Conservation (phyloP, 2,329 filamentous ascomycete species). For the Pezicula radicicola region DNA sequence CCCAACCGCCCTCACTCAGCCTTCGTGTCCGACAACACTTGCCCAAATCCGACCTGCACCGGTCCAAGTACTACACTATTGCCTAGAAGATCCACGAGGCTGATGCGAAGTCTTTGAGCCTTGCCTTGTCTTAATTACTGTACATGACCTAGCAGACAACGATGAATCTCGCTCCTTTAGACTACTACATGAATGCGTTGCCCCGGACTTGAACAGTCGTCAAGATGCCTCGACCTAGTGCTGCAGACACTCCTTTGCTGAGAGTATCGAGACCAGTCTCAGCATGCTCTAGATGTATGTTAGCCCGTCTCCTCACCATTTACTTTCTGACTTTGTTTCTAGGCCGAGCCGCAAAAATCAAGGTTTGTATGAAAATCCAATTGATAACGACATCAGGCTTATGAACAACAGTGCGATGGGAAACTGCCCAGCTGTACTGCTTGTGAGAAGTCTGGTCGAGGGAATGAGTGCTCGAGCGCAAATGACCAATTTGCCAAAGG, state of each 20-base stretch:
- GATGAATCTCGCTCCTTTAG: too few species aligned
- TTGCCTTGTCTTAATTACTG: too few species aligned
- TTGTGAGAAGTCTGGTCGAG: conserved; percentile 86
- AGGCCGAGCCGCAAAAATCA: conserved; percentile 89
- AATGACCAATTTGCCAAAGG: conserved; percentile 95
- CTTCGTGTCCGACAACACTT: too few species aligned
- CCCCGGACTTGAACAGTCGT: background rate
- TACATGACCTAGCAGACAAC: too few species aligned
- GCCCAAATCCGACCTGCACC: too few species aligned
- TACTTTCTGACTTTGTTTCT: conserved; percentile 3
- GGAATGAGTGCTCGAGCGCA: conserved; percentile 84
- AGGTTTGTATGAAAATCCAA: conserved; percentile 44
- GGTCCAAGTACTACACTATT: too few species aligned
- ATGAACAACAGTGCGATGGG: conserved; percentile 70
- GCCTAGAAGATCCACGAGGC: too few species aligned
- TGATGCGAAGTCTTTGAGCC: too few species aligned
- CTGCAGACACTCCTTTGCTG: conserved; percentile 50
- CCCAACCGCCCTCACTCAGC: too few species aligned
- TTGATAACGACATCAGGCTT: conserved; percentile 10
- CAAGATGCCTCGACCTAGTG: conserved; percentile 21
- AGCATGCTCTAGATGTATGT: conserved; percentile 71
- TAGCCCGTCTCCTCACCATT: background rate
- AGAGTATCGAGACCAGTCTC: conserved; percentile 76
- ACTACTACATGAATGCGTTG: too few species aligned
- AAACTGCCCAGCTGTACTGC: conserved; percentile 94